Conservation (phyloP, 148 eudicot species). For the Rhododendron henanense region DNA sequence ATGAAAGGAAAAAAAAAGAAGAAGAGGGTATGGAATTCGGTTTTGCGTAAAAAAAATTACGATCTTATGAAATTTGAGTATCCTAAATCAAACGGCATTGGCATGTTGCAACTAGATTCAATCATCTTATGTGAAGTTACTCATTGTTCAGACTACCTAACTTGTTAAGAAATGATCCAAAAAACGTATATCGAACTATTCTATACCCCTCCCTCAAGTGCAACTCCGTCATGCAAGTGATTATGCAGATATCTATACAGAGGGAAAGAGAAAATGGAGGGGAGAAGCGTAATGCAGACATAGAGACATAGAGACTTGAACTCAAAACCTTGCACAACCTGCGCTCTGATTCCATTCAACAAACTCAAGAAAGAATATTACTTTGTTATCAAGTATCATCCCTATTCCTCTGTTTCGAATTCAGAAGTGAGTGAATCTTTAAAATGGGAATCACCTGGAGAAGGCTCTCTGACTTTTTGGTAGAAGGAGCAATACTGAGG, state of each 20-base stretch:
- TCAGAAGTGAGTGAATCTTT: background rate
- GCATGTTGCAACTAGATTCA: no score
- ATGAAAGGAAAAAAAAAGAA: no score
- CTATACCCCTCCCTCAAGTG: background rate
- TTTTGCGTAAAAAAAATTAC: no score
- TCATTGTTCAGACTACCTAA: background rate
- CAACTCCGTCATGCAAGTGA: background rate
- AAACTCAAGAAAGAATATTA: background rate
- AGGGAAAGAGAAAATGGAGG: background rate
- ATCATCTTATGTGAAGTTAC: no score
- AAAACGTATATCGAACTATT: background rate
- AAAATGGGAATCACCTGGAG: constrained; percentile 20
- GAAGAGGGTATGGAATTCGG: background rate
- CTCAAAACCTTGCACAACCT: background rate
- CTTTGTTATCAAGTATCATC: background rate
- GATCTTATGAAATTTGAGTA: no score
- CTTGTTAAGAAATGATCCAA: background rate
- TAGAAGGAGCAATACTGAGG: constrained; percentile 19
- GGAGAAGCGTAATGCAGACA: background rate
- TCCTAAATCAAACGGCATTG: no score
- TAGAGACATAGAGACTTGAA: background rate
- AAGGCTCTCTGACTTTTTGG: constrained; percentile 14
- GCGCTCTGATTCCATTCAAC: background rate
- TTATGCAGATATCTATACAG: background rate
- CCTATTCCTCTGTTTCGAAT: background rate